Percentiles rank a stretch among this genome's conserved stretches.
These are phyloP conservation scores for Penicillium pancosmium DNA, from an alignment of 495 filamentous ascomycete species.

Conservation along the genomic window DNA sequence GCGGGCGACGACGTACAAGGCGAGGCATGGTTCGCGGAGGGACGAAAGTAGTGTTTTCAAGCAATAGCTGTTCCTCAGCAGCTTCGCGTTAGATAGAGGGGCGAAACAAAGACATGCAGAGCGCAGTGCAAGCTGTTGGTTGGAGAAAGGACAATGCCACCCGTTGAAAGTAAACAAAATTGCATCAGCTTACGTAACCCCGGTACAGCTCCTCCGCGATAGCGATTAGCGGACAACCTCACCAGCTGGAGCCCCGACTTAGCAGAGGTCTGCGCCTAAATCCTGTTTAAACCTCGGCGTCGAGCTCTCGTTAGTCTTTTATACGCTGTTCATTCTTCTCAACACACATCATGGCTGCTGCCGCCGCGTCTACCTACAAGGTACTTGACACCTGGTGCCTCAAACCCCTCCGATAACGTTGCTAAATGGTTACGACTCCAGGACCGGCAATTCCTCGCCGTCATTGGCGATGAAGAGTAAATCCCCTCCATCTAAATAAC, in stretches of 20 bases:
- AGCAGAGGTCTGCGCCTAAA: neutral
- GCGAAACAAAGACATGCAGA: slow-evolving; percentile 15
- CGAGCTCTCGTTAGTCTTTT: neutral
- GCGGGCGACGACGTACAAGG: slow-evolving; percentile 76
- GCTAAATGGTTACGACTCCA: slow-evolving; percentile 39
- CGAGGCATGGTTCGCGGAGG: slow-evolving; percentile 60
- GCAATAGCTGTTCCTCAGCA: slow-evolving; percentile 28
- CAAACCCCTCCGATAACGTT: slow-evolving; percentile 22
- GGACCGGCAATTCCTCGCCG: slow-evolving; percentile 93
- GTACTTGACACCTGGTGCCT: slow-evolving; percentile 27
- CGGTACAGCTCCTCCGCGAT: slow-evolving; percentile 25
- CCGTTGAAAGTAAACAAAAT: slow-evolving; percentile 27
- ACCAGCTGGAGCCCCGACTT: slow-evolving; percentile 3
- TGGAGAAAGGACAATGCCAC: slow-evolving; percentile 10
- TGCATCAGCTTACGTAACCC: slow-evolving; percentile 32
- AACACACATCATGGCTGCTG: slow-evolving; percentile 38
- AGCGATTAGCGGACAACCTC: slow-evolving; percentile 19
- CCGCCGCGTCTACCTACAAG: slow-evolving; percentile 43
- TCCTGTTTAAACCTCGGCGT: slow-evolving; percentile 1
- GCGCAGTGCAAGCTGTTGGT: neutral
- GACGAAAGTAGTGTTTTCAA: neutral
- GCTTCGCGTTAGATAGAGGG: slow-evolving; percentile 19
- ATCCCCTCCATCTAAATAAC: slow-evolving; percentile 1
- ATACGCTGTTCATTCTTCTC: neutral
- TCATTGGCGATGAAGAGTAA: slow-evolving; percentile 95